Evolutionary conservation across 257 asterid genomes (phyloP), one percentile per base, ranked within the genome.

Genomic region (Henckelia pumila): DNA sequence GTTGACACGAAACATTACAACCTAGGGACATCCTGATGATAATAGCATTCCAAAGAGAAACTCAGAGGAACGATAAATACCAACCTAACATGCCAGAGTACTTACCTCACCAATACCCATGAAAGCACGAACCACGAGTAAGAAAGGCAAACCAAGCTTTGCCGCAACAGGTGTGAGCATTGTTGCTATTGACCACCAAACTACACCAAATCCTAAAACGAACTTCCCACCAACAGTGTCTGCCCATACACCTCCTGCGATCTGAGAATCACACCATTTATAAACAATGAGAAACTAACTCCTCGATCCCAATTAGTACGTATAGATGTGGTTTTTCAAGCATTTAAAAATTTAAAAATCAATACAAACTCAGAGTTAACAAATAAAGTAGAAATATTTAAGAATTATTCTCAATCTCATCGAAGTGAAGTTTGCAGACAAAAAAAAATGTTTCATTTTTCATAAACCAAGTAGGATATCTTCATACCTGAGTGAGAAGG

Each of bases 201-300:
- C 85, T n/a, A 91, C 98, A 71, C 86, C 98, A 65, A 88, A 86
- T 66, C 94, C 98, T 17, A 91, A 73, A 58, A 91, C 98, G 76
- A 76, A 73, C 79, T 91, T 91, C 47, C 98, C 98, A 69, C 98
- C 98, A 66, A 89, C 85, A 9, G 93, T 91, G 78, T 91, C 96
- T 16, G 98, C 98, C 98, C 96, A 91, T 61, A 91, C 89, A 37
- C 98, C 98, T 73, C 96, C 98, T 66, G 95, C 98, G 69, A 91
- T 78, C 96, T 91, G 87, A 68, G 57, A 59, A 55, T 69, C 77
- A 73, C 50, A 35, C 56, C 71, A 70, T 32, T 49, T 55, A 77
- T 17, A 74, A 61, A 58, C 52, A 30, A 71, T 30, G 19, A 17
- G 56, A 66, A 74, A 56, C 57, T 71, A 72, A 72, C 61, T 67